Conservation (phyloP, 805 yeast genomes). For the Kregervanrija fluxuum region DNA sequence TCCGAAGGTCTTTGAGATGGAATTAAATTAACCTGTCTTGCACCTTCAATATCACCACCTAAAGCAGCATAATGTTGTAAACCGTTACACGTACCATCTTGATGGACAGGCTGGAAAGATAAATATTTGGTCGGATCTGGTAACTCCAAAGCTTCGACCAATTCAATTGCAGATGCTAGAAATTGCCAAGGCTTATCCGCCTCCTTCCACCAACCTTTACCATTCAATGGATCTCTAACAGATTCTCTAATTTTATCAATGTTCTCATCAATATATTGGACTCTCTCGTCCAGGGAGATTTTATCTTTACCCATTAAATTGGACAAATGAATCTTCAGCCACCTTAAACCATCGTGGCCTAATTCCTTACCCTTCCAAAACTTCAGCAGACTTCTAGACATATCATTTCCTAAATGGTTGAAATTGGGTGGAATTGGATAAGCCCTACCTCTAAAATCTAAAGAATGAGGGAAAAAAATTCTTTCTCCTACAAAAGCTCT, state of each 20-base stretch:
- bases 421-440: slow-evolving; percentile 77
- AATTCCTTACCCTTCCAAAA: slow-evolving; percentile 73
- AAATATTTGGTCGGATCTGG: slow-evolving; percentile 59
- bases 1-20: slow-evolving; percentile 73
- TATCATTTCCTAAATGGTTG: slow-evolving; percentile 74
- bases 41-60: slow-evolving; percentile 83
- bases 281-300: slow-evolving; percentile 58
- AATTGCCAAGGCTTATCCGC: slow-evolving; percentile 87
- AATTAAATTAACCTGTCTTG: slow-evolving; percentile 65
- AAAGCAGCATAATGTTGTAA: slow-evolving; percentile 82
- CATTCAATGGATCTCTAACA: slow-evolving; percentile 55
- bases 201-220: slow-evolving; percentile 56
- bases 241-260: slow-evolving; percentile 47
- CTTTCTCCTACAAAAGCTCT: slow-evolving; percentile 81
- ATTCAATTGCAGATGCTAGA: slow-evolving; percentile 61
- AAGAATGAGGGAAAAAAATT: slow-evolving; percentile 71
- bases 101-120: slow-evolving; percentile 75
- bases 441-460: slow-evolving; percentile 81
- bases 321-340: slow-evolving; percentile 73
- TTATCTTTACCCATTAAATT: slow-evolving; percentile 73
- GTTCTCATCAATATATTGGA: slow-evolving; percentile 49
- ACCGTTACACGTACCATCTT: slow-evolving; percentile 85
- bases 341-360: slow-evolving; percentile 56
- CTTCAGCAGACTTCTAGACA: slow-evolving; percentile 61
- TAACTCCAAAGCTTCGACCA: slow-evolving; percentile 51